Evolutionary conservation across 2,329 filamentous ascomycete genomes (phyloP), one percentile per base, ranked within the genome.

Genomic region (Sordariomycetes sp.): DNA sequence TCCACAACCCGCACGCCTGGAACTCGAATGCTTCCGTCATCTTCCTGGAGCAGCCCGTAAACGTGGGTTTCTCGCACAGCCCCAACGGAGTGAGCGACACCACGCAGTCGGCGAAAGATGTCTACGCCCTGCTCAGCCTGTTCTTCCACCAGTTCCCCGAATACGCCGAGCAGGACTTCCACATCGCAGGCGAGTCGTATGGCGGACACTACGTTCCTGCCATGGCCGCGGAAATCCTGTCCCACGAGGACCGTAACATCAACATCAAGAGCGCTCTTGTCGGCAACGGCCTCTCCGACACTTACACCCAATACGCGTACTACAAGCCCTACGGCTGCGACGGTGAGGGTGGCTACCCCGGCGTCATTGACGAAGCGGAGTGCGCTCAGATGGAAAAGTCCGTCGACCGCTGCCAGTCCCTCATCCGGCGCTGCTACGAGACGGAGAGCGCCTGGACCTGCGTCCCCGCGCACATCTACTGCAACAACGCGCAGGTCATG

Each of bases 61-160:
- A 96, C 51, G 88, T 94, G 41, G 92, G 92, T 46, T 98, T 86
- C 70, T 96, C 92, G n/a, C 96, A 98, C 73, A 32, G 30, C 14
- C 18, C 18, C 8, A 32, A 32, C 8, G 4, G 11, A 8, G 30
- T 32, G 12, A 88, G 79, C 66, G 88, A 92, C 74, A 96, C 92
- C 16, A 29, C 16, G 14, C 16, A 27, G n/a, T 92, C 92, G 33
- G 86, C 86, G 66, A 96, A 96, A 76, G 92, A 98, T 52, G 80
- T 96, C 48, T 96, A 96, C 54, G 92, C 92, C 46, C 82, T 98
- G 42, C 71, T 98, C 45, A 92, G 88, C 29, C 83, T 96, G 46
- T 98, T 98, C 78, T 98, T 98, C 75, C 83, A 94, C 66, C 85
- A 95, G 59, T 98, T 96, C 74, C 92, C 92, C 38, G 76, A 98